phyloP scores from a whole-genome alignment of 2,329 filamentous ascomycete genomes.

The Exophiala phaeomuriformis region DNA sequence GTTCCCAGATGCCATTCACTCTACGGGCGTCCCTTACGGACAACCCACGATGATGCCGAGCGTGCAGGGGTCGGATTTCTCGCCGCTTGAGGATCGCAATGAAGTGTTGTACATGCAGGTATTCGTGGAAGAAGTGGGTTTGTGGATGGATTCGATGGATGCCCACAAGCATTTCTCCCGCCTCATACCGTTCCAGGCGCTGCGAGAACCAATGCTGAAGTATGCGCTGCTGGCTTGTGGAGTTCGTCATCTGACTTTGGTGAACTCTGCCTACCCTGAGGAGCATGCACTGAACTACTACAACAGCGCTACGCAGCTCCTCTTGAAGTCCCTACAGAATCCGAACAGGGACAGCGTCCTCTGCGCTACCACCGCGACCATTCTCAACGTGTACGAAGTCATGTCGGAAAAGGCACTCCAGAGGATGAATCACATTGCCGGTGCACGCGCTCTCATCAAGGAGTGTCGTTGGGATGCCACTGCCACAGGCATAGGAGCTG shows the following conservation, averaged over 20 bases:
- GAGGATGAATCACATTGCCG: constrained; percentile 83
- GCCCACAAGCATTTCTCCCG: constrained; percentile 78
- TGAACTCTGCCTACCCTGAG: constrained; percentile 60
- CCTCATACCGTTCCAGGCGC: constrained; percentile 71
- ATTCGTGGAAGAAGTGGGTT: constrained; percentile 80
- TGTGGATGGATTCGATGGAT: constrained; percentile 94
- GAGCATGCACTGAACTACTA: constrained; percentile 78
- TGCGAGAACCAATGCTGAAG: constrained; percentile 78
- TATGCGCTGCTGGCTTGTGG: constrained; percentile 87
- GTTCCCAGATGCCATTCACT: constrained; percentile 31
- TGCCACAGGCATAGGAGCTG: constrained; percentile 69
- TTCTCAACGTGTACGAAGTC: constrained; percentile 86
- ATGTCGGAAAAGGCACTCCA: constrained; percentile 75
- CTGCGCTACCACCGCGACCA: constrained; percentile 78
- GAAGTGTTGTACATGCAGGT: constrained; percentile 86
- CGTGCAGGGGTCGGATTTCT: constrained; percentile 32
- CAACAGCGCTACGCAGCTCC: constrained; percentile 70
- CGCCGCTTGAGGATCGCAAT: constrained; percentile 65
- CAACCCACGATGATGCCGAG: constrained; percentile 18
- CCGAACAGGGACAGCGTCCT: constrained; percentile 75
- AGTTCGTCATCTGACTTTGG: constrained; percentile 68
- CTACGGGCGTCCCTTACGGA: constrained; percentile 24
- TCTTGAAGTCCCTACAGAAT: constrained; percentile 71
- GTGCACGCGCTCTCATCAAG: constrained; percentile 75
- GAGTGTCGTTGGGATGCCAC: constrained; percentile 83